Evolutionary conservation across 2,329 filamentous ascomycete genomes (phyloP).

Genomic region (Myriosclerotinia scirpicola): DNA sequence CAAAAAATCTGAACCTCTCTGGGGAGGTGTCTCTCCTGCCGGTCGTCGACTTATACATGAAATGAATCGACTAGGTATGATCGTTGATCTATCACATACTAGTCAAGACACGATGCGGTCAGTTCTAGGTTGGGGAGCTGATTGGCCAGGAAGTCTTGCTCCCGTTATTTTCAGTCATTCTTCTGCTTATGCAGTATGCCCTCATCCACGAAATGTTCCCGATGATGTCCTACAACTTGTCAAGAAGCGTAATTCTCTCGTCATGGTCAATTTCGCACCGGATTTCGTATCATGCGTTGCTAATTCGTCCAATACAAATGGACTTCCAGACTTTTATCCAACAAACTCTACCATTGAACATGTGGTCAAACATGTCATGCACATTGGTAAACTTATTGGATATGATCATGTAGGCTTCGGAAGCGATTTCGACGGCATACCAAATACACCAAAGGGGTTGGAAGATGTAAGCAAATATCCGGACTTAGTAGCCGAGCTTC

Average conservation of each 20-base stretch:
- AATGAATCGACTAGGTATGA: conserved; percentile 93
- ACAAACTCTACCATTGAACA: conserved; percentile 72
- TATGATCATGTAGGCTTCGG: conserved; percentile 87
- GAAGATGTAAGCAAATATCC: conserved; percentile 87
- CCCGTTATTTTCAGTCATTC: conserved; percentile 90
- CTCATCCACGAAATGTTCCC: conserved; percentile 86
- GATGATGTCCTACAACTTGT: conserved; percentile 80
- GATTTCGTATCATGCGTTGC: conserved; percentile 73
- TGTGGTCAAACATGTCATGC: conserved; percentile 75
- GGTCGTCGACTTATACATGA: conserved; percentile 72
- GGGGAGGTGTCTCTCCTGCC: conserved; percentile 69
- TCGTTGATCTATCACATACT: conserved; percentile 85
- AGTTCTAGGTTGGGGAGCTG: conserved; percentile 62
- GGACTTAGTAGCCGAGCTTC: conserved; percentile 70
- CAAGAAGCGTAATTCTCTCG: conserved; percentile 68
- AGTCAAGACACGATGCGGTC: conserved; percentile 81
- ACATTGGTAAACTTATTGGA: conserved; percentile 81
- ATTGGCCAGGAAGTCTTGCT: conserved; percentile 71
- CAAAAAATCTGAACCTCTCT: conserved; percentile 52
- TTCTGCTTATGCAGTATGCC: conserved; percentile 76
- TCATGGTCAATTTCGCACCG: conserved; percentile 89
- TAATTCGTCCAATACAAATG: conserved; percentile 56
- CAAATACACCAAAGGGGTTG: conserved; percentile 65
- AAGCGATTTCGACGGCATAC: conserved; percentile 84
- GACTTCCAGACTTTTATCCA: conserved; percentile 66